These are phyloP conservation scores for Berkeleyomyces basicola DNA, from an alignment of 2,329 filamentous ascomycete species.

Conservation along the genomic window DNA sequence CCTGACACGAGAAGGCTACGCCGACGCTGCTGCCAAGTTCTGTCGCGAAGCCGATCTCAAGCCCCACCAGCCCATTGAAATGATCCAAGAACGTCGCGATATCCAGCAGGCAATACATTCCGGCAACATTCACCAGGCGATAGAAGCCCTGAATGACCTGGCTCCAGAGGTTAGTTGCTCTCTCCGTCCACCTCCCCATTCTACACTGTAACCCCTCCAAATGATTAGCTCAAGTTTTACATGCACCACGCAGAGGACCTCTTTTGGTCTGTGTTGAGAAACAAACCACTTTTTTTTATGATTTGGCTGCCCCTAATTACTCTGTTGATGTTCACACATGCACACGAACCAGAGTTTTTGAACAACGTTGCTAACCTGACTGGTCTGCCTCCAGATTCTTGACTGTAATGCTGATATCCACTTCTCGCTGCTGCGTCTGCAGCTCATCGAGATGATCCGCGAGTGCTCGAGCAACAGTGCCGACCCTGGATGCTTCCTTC, in stretches of 20 bases:
- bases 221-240: constrained; percentile 93
- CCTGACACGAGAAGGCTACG: constrained; percentile 87
- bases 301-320: constrained; percentile 14
- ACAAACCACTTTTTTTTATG: constrained; percentile 41
- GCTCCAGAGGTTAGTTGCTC: constrained; percentile 66
- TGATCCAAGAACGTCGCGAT: constrained; percentile 61
- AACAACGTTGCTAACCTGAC: constrained; percentile 3
- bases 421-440: constrained; percentile 76
- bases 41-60: constrained; percentile 81
- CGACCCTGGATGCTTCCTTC: constrained; percentile 44
- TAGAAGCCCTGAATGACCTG: constrained; percentile 74
- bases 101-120: constrained; percentile 74
- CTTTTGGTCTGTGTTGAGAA: constrained; percentile 75
- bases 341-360: neutral
- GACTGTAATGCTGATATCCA: constrained; percentile 71
- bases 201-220: constrained; percentile 25
- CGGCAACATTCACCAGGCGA: constrained; percentile 72
- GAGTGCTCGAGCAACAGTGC: constrained; percentile 48
- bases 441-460: constrained; percentile 86
- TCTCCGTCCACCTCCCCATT: constrained; percentile 4
- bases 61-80: constrained; percentile 52
- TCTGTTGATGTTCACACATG: neutral
- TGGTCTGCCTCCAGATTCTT: constrained; percentile 48
- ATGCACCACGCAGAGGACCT: constrained; percentile 98
- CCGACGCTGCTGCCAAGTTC: constrained; percentile 81